Base-by-base conservation (phyloP, 2,329 filamentous ascomycete species). In the Colletotrichum lentis region DNA sequence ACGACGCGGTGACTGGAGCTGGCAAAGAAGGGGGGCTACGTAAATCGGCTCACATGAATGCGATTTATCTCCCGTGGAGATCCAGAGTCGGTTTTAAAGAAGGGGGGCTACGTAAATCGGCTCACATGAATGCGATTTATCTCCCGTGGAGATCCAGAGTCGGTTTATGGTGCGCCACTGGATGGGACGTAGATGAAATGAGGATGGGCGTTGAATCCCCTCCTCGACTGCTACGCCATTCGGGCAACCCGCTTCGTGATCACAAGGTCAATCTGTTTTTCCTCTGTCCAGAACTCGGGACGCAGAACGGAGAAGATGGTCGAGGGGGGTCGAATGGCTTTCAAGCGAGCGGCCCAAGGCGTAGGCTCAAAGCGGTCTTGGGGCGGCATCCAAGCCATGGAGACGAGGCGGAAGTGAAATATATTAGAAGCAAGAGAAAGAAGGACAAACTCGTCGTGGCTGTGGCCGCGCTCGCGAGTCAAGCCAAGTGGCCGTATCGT, bases 81-180 rank as follows among this genome's bases (percentile, higher is more conserved):
- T 64, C 11, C 54, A 49, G 39, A 31, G 47, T 20, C 14, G 43
- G 3, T n/a, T n/a, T n/a, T n/a, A 11, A 47, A 18, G 16, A 47
- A 49, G 18, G 6, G 20, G 18, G 20, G 18, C 24, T 20, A 47
- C 18, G 10, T 20, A 16, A 18, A 39, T 7, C 7, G 27, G 60
- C 24, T 58, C 60, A 64, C 35, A 37, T 64, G 60, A n/a, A 64
- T 37, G 27, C 39, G 11, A 44, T 43, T 50, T 62, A 22, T 10
- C 50, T 31, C 11, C 59, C 64, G 64, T 60, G 64, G 62, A 68
- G 62, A 64, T 64, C 11, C 54, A 49, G 39, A 31, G 47, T 20
- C 14, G 43, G 3, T n/a, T n/a, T n/a, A n/a, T n/a, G n/a, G n/a
- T n/a, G 7, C 7, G 27, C 37, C 27, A 53, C 27, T 53, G 49